phyloP scores from a whole-genome alignment of 768 basidiomycete genomes.

The Gyrodon lividus region DNA sequence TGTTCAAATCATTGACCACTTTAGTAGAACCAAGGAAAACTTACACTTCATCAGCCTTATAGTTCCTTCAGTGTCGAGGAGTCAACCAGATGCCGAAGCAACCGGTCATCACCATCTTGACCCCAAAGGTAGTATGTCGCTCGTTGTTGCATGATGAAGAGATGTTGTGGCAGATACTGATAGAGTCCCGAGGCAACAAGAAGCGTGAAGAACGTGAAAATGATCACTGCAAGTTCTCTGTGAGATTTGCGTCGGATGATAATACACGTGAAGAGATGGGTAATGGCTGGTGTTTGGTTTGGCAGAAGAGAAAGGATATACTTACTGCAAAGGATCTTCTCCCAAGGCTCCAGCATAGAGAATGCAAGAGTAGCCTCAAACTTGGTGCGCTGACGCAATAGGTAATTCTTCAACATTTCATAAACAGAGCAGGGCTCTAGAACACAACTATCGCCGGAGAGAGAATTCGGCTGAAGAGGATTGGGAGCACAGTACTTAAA shows the following conservation, averaged over 20 bases:
- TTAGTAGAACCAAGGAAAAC: constrained; percentile 4
- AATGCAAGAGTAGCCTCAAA: constrained; percentile 59
- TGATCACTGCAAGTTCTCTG: constrained; percentile 35
- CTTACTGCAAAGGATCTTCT: constrained; percentile 60
- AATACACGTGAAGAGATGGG: constrained; percentile 2
- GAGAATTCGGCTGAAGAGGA: background rate
- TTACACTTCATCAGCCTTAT: constrained; percentile 14
- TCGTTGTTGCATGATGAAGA: constrained; percentile 52
- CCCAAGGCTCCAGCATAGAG: constrained; percentile 69
- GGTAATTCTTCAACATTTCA: constrained; percentile 30
- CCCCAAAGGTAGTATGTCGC: constrained; percentile 67
- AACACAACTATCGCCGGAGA: background rate
- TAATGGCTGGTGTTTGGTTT: background rate
- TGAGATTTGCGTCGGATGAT: constrained; percentile 6
- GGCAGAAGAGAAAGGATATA: constrained; percentile 7
- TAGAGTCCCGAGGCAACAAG: constrained; percentile 51
- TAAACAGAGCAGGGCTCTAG: constrained; percentile 7
- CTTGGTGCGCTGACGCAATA: constrained; percentile 32
- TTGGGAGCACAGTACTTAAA: background rate
- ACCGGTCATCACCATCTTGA: constrained; percentile 41
- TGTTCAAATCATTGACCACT: constrained; percentile 5
- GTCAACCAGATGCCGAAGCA: constrained; percentile 31
- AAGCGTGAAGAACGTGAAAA: constrained; percentile 40
- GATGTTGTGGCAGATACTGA: constrained; percentile 60
- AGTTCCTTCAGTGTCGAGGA: constrained; percentile 29